Base-by-base conservation (phyloP, 306 rosid genomes). In the Erythrophleum fordii region DNA sequence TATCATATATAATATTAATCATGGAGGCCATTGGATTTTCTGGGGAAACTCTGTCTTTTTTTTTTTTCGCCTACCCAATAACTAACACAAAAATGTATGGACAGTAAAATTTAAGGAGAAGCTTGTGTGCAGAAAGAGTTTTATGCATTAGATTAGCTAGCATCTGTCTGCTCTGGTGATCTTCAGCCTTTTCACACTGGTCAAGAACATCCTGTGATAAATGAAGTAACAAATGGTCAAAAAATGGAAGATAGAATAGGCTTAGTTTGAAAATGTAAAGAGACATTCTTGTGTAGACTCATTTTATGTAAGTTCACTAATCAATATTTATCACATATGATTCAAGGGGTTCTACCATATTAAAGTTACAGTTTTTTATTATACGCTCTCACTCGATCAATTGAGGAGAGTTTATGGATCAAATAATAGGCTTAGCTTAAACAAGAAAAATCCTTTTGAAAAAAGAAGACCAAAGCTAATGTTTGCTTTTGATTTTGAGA, bases 161-260 rank as follows among this genome's bases (percentile, higher is more conserved):
- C 91, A 88, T 82, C 85, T 88, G 61, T 88, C 79, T 34, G 91
- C 86, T 88, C 89, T 86, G 14, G 88, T 86, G 81, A 88, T 86
- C 88, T 81, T 88, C 79, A 88, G 83, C 79, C 89, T 88, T 85
- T 83, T 88, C 84, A 86, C 89, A 71, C 53, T 88, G 64, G 53
- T 72, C 82, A 88, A 81, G 78, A 88, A 88, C 91, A 88, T 81
- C 86, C 91, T 88, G 86, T 8, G 77, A 46, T 45, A 13, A 55
- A 55, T 16, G 49, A 59, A 75, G 60, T 41, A 29, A 55, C 20
- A 76, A 74, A 70, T 59, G 26, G 29, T 78, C 44, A 75, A 65
- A 22, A 73, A 34, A 62, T 52, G 55, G 13, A 60, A 81, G 78
- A 73, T 60, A 49, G 9, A 59, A 76, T 31, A 31, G 34, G 4